A percentile compares a stretch with the other conserved stretches of the same genome.
Conservation (phyloP, 441 rosid species). For the Manihot esculenta region DNA sequence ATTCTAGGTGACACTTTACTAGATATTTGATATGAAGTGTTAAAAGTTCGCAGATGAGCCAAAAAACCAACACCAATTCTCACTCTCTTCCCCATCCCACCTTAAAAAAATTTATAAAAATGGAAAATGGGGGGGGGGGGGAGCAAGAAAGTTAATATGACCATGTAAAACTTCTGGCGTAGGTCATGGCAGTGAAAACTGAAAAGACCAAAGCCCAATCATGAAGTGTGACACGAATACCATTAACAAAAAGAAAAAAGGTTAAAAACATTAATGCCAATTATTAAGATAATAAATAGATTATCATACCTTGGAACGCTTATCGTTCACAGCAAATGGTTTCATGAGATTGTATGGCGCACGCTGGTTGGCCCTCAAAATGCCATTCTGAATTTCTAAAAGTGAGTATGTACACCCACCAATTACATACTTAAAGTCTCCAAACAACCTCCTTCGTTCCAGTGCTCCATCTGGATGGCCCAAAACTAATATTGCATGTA, state of each 20-base stretch:
- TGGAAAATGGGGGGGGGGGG: background rate
- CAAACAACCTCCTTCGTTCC: constrained; percentile 70
- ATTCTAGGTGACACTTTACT: background rate
- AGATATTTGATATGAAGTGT: background rate
- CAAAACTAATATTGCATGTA: constrained; percentile 71
- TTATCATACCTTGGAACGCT: constrained; percentile 53
- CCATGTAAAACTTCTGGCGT: background rate
- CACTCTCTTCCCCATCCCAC: background rate
- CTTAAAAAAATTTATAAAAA: background rate
- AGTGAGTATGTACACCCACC: constrained; percentile 76
- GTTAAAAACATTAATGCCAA: background rate
- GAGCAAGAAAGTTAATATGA: background rate
- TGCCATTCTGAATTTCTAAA: constrained; percentile 81
- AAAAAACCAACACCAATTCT: background rate
- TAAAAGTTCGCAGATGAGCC: background rate
- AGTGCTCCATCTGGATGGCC: constrained; percentile 71
- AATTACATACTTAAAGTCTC: constrained; percentile 76
- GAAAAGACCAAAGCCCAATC: background rate
- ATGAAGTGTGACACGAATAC: background rate
- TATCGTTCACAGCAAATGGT: constrained; percentile 68
- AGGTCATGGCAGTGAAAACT: background rate
- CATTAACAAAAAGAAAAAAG: constrained; percentile 6
- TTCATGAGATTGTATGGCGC: constrained; percentile 76
- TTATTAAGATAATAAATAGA: background rate
- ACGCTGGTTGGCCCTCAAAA: constrained; percentile 72